phyloP scores from a whole-genome alignment of 2,329 filamentous ascomycete species.

The Hirsutella minnesotensis region DNA sequence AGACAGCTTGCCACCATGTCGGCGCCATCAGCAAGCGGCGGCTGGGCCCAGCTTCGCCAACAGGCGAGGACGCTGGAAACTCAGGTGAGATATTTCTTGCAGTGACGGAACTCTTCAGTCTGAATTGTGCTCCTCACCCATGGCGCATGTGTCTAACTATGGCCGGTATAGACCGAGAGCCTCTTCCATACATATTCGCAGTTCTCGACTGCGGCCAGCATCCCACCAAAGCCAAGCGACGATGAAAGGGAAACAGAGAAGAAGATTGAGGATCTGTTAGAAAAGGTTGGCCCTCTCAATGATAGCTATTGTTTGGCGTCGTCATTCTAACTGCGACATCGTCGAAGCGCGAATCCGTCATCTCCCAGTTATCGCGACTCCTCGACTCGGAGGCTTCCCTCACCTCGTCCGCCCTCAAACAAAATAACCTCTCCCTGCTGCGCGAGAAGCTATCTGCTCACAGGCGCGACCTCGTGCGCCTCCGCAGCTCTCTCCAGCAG shows the following conservation, averaged over 20 bases:
- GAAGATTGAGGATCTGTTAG: slow-evolving; percentile 73
- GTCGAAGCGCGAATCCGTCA: slow-evolving; percentile 63
- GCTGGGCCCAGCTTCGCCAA: slow-evolving; percentile 91
- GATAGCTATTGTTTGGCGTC: neutral
- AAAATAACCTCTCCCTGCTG: slow-evolving; percentile 86
- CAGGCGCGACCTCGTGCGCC: slow-evolving; percentile 65
- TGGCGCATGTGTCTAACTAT: too few species aligned
- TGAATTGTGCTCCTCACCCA: too few species aligned
- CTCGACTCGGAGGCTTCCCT: slow-evolving; percentile 86
- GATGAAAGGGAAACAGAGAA: slow-evolving; percentile 72
- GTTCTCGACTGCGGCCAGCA: slow-evolving; percentile 67
- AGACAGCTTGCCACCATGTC: slow-evolving; percentile 29
- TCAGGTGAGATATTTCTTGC: slow-evolving; percentile 52
- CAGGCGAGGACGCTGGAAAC: slow-evolving; percentile 82
- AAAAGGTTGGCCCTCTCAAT: slow-evolving; percentile 39
- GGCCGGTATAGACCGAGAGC: slow-evolving; percentile 87
- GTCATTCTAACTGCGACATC: slow-evolving; percentile 5
- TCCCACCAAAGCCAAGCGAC: slow-evolving; percentile 72
- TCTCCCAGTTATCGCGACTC: slow-evolving; percentile 73
- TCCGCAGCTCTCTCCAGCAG: slow-evolving; percentile 62
- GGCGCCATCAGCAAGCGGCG: slow-evolving; percentile 41
- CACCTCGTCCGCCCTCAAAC: slow-evolving; percentile 86
- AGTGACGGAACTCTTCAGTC: too few species aligned
- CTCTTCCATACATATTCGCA: slow-evolving; percentile 82
- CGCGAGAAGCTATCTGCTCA: slow-evolving; percentile 84